phyloP scores from a whole-genome alignment of 2,329 filamentous ascomycete genomes.

The Pseudocercospora crystallina region DNA sequence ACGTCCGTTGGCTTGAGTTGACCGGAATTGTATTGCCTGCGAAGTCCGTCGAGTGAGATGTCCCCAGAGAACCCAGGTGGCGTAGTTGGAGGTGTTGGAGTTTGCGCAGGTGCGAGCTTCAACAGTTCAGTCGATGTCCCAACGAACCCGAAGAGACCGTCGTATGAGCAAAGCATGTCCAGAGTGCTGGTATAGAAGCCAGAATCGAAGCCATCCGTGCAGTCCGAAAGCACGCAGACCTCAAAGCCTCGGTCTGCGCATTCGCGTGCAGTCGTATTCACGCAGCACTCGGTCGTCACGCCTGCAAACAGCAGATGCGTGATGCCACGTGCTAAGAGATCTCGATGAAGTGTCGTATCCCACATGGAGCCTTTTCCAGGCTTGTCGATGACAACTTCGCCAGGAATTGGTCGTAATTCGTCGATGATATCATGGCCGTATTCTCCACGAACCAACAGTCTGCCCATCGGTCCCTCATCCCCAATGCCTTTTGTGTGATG shows the following conservation, averaged over 20 bases:
- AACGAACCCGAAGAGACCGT: slow-evolving; percentile 54
- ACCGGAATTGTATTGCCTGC: slow-evolving; percentile 46
- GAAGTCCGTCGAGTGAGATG: slow-evolving; percentile 46
- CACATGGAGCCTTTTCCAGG: slow-evolving; percentile 61
- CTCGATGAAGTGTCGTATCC: slow-evolving; percentile 55
- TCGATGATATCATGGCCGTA: slow-evolving; percentile 57
- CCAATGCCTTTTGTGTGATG: slow-evolving; percentile 52
- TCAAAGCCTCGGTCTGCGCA: slow-evolving; percentile 62
- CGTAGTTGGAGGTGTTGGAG: slow-evolving; percentile 37
- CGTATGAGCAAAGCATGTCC: slow-evolving; percentile 53
- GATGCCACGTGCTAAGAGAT: slow-evolving; percentile 55
- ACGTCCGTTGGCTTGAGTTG: slow-evolving; percentile 45
- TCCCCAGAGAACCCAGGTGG: slow-evolving; percentile 43
- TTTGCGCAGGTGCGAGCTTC: slow-evolving; percentile 31
- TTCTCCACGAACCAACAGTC: slow-evolving; percentile 54
- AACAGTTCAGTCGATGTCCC: slow-evolving; percentile 45
- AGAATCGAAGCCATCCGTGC: slow-evolving; percentile 50
- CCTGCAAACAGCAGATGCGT: slow-evolving; percentile 60
- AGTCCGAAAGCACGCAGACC: slow-evolving; percentile 54
- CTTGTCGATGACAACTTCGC: slow-evolving; percentile 59
- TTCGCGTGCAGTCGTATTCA: slow-evolving; percentile 57
- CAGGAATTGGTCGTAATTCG: slow-evolving; percentile 52
- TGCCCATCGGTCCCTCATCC: slow-evolving; percentile 54
- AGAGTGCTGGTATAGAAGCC: slow-evolving; percentile 49
- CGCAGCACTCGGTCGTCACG: slow-evolving; percentile 60